Evolutionary conservation across 805 yeast genomes (phyloP), one percentile per base, ranked within the genome.

Genomic region (Metschnikowia shivogae): DNA sequence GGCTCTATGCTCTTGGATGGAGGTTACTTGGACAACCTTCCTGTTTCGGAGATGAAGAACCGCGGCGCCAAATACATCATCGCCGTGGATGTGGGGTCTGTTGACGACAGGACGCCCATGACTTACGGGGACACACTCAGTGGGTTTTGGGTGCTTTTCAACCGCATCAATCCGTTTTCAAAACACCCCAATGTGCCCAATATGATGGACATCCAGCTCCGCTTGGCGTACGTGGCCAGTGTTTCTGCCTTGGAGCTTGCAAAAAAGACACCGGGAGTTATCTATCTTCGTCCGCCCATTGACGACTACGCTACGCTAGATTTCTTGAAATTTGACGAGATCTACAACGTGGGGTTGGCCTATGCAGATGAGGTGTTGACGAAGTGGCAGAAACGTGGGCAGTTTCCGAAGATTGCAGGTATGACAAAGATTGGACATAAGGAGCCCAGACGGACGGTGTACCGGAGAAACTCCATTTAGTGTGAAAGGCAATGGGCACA

Each of bases 1-100:
- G 99, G 99, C 0, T 80, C 86, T 33, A 92, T 92, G 98, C 67
- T 93, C 26, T 67, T 93, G 35, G 99, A 92, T 64, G 99, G 99
- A 35, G 99, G 99, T 0, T 92, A 93, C 61, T 82, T 93, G 44
- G 98, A 92, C 61, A 92, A 92, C 60, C 70, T 92, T 45, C 95
- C 99, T 0, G 98, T 92, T 2, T 74, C 75, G 52, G 97, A 92
- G 60, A 93, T 92, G 98, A 84, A 85, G 61, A 77, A 81, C 34
- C 74, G 86, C 47, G 98, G 98, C 1, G 96, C 96, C 2, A 81
- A 82, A 45, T 77, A 84, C 33, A 81, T 92, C 13, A 80, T 93
- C 59, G 98, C 99, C 0, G 90, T 89, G 12, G 99, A 92, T 64
- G 99, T 92, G 32, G 99, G 99, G 0, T 86, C 97, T 1, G 86